Evolutionary conservation across 345 rosid genomes (phyloP), one percentile per base, ranked within the genome.

Genomic region (Euphorbia lathyris): DNA sequence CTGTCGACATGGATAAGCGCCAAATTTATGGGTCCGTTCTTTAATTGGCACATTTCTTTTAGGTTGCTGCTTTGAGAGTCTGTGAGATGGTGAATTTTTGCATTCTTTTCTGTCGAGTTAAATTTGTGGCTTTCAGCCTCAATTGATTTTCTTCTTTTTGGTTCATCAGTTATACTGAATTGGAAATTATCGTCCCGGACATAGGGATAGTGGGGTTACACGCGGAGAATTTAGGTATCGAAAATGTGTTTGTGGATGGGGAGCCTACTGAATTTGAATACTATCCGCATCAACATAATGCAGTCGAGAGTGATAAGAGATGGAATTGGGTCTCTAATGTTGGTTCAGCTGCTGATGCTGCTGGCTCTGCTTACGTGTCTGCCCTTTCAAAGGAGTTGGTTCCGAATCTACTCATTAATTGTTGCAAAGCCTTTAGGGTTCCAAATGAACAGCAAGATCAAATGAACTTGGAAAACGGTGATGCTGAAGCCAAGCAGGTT

Each of bases 211-310:
- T 88, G 25, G 99, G 97, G 34, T 78, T 95, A 69, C 88, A 88
- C 52, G 97, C 97, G 40, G 97, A 95, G 87, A 92, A 95, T 71
- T 83, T 95, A 76, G 99, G 87, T 40, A 92, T 95, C 0, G 91
- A 87, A 82, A 82, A 81, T 82, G 99, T 95, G 19, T 80, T 84
- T 71, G 97, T 92, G 9, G 99, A 95, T 63, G 99, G 99, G 14
- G 97, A 95, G 76, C 79, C 85, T 27, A 80, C 99, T 14, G 97
- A 87, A 65, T 95, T 87, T 70, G 99, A 95, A 76, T 91, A 90
- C 71, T 95, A 95, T 57, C 99, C 99, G 22, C 88, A 68, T 57
- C 88, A 85, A 76, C 89, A 82, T 53, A 74, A 70, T 63, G 75
- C 70, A 53, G 69, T 78, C 22, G 88, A 88, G 2, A 60, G 63